Base-by-base conservation (phyloP, 2,329 filamentous ascomycete species). In the Pestalotiopsis sp. region DNA sequence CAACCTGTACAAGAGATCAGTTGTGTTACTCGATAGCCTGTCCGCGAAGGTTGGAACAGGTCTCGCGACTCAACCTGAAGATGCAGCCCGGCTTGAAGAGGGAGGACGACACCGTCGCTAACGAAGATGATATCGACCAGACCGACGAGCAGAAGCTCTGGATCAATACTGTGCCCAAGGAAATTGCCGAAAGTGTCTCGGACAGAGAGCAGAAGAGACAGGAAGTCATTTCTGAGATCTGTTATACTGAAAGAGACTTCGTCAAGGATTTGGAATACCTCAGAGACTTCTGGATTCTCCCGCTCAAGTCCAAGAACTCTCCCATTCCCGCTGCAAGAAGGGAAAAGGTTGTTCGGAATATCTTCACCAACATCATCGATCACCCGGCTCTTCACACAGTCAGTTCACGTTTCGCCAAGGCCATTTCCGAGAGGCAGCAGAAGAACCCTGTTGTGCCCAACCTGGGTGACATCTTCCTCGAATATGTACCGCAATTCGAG, bases 181-280 rank as follows among this genome's bases (percentile, higher is more conserved):
- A 98, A 78, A 85, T 99, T 67, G 94, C 94, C 0, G 94, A 98
- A 73, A 93, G 91, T 76, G 91, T 98, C 38, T 90, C 90, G 63
- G 96, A 99, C 73, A 89, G 88, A 72, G 96, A 99, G 80, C 97
- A 97, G 89, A 98, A 98, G 83, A 89, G 96, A 58, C 96, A 99
- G 78, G 96, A 99, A 77, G 93, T 99, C 73, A 98, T 99, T 69
- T 98, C 95, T 5, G 96, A 99, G 79, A 91, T 98, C 70, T 98
- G 97, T 89, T 99, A 99, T 81, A 99, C 96, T 0, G 96, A 99
- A 79, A 89, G 96, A 73, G 96, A 99, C 81, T 99, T 99, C 75
- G 96, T 99, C 77, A 99, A 99, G 83, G 96, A 99, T 80, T 84
- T 99, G 74, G 96, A 99, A 80, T 99, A 99, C 77, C 85, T 99